Evolutionary conservation across 2,329 filamentous ascomycete genomes (phyloP).

Genomic region (Cytospora paraplurivora): DNA sequence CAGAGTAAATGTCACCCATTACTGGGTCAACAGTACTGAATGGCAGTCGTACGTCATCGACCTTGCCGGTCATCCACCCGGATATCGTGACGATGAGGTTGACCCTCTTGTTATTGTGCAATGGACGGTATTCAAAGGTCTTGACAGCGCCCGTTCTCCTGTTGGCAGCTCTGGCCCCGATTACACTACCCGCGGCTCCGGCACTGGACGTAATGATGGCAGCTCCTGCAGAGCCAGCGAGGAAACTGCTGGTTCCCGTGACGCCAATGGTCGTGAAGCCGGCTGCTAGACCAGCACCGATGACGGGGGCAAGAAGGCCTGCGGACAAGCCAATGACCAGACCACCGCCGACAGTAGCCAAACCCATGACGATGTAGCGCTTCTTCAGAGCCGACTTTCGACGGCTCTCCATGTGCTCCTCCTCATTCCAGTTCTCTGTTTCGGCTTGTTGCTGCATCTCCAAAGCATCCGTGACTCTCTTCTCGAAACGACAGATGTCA

Average conservation of each 20-base stretch:
- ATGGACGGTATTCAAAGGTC: slow-evolving; percentile 93
- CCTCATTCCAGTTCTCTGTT: slow-evolving; percentile 97
- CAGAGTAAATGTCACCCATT: slow-evolving; percentile 97
- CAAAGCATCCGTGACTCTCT: slow-evolving; percentile 91
- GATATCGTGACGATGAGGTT: slow-evolving; percentile 95
- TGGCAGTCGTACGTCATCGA: slow-evolving; percentile 92
- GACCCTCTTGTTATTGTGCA: slow-evolving; percentile 97
- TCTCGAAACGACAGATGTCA: slow-evolving; percentile 96
- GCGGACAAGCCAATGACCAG: slow-evolving; percentile 94
- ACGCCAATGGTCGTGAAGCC: slow-evolving; percentile 96
- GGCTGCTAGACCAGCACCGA: slow-evolving; percentile 89
- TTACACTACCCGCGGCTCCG: slow-evolving; percentile 81
- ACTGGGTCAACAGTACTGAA: slow-evolving; percentile 96
- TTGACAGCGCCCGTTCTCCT: slow-evolving; percentile 87
- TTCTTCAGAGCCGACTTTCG: slow-evolving; percentile 79
- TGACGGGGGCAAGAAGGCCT: slow-evolving; percentile 87
- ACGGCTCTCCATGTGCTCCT: slow-evolving; percentile 86
- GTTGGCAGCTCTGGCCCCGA: slow-evolving; percentile 83
- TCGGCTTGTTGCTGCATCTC: slow-evolving; percentile 96
- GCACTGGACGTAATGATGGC: slow-evolving; percentile 91
- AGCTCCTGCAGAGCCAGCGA: slow-evolving; percentile 88
- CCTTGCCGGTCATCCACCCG: slow-evolving; percentile 97
- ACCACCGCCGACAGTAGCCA: slow-evolving; percentile 93
- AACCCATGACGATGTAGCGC: slow-evolving; percentile 91
- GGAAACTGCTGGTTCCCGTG: slow-evolving; percentile 81